Evolutionary conservation across 2,329 filamentous ascomycete genomes (phyloP).

Genomic region (Penicillium sp.): DNA sequence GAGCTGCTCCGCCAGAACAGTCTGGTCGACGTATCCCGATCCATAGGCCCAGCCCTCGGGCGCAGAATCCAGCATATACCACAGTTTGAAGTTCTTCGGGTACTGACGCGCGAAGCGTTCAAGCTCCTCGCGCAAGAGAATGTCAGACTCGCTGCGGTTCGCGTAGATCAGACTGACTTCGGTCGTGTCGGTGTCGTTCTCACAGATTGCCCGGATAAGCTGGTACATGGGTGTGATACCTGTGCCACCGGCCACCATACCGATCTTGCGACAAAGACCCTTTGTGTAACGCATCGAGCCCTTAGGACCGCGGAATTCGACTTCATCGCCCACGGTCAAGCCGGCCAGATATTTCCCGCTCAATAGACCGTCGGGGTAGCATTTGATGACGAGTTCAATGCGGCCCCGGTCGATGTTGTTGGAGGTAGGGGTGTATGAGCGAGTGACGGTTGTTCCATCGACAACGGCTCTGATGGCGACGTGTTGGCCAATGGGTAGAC

Average conservation of each 20-base stretch:
- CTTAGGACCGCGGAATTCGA: slow-evolving; percentile 39
- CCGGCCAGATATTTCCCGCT: slow-evolving; percentile 31
- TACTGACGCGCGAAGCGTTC: slow-evolving; percentile 53
- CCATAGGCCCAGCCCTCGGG: slow-evolving; percentile 50
- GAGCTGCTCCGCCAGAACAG: slow-evolving; percentile 51
- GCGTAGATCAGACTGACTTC: slow-evolving; percentile 59
- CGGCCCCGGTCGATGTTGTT: slow-evolving; percentile 32
- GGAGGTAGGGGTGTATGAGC: slow-evolving; percentile 53
- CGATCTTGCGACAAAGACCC: slow-evolving; percentile 33
- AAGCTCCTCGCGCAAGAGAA: slow-evolving; percentile 57
- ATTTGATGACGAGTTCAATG: slow-evolving; percentile 35
- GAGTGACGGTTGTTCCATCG: slow-evolving; percentile 45
- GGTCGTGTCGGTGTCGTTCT: slow-evolving; percentile 58
- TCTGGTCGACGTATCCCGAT: slow-evolving; percentile 52
- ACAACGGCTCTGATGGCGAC: slow-evolving; percentile 51
- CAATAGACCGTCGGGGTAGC: slow-evolving; percentile 33
- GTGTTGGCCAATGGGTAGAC: slow-evolving; percentile 57
- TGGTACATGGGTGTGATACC: slow-evolving; percentile 57
- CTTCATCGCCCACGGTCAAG: slow-evolving; percentile 32
- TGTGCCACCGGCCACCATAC: slow-evolving; percentile 43
- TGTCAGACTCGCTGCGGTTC: slow-evolving; percentile 59
- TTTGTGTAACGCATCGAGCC: slow-evolving; percentile 35
- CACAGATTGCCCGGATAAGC: slow-evolving; percentile 62
- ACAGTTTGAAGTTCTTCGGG: slow-evolving; percentile 55
- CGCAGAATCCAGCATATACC: slow-evolving; percentile 55